Evolutionary conservation across 2,329 filamentous ascomycete genomes (phyloP).

Genomic region (Zalaria obscura): DNA sequence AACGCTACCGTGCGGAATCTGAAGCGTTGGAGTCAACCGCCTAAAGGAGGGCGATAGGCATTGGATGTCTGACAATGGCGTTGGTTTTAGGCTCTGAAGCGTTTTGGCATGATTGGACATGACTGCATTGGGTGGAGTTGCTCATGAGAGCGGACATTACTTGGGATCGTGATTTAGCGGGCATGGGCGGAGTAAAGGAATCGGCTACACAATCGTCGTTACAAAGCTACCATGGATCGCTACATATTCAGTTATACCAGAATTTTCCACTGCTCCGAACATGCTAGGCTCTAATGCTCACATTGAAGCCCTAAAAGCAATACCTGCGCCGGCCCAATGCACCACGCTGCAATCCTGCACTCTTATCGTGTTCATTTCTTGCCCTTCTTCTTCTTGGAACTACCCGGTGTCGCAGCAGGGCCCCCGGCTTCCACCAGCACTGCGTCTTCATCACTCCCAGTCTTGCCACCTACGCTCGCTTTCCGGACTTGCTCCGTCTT

Average conservation of each 20-base stretch:
- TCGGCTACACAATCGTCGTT: too few relatives aligned
- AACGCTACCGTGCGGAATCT: constrained; percentile 14
- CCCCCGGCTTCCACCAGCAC: constrained; percentile 60
- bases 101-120: too few relatives aligned
- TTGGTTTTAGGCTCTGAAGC: background rate
- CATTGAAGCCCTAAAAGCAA: too few relatives aligned
- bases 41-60: constrained; percentile 19
- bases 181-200: too few relatives aligned
- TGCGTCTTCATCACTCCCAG: constrained; percentile 53
- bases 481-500: constrained; percentile 6
- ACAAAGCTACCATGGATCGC: too few relatives aligned
- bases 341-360: background rate
- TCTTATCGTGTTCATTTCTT: constrained; percentile 32
- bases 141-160: too few relatives aligned
- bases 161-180: too few relatives aligned
- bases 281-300: too few relatives aligned
- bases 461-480: constrained; percentile 10
- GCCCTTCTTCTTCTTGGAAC: constrained; percentile 41
- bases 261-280: too few relatives aligned
- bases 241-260: too few relatives aligned
- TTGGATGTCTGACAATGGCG: background rate
- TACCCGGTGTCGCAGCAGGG: constrained; percentile 26
- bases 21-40: constrained; percentile 22
- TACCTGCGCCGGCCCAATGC: too few relatives aligned
- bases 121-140: too few relatives aligned